Evolutionary conservation across 805 yeast species (phyloP), one percentile per base, ranked within the genome.

Genomic region (Cyberlindnera euphorbiiphila): DNA sequence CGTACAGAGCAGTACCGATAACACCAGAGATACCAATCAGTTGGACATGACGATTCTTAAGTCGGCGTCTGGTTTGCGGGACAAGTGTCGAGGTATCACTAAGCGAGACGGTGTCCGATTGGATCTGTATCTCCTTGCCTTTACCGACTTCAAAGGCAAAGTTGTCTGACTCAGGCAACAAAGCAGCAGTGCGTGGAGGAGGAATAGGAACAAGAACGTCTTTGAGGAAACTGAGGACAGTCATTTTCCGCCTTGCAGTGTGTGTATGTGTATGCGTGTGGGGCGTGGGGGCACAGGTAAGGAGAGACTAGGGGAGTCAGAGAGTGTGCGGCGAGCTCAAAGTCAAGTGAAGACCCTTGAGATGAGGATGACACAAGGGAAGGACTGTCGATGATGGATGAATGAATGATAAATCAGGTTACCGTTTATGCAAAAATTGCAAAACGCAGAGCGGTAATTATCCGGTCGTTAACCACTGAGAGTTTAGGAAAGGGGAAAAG

Each of bases 11-110:
- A 2, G 91, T 81, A 26, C 94, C 94, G 46, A 85, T 81, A 26
- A 86, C 81, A 36, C 91, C 93, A 14, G 91, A 87, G 17, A 85
- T 79, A 10, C 86, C 83, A 43, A 85, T 78, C 36, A 85, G 67
- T 52, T 84, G 87, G 18, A 85, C 78, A 61, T 87, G 95, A 41
- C 95, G 66, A 36, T 78, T 76, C 43, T 69, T 62, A 38, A 84
- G 64, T 20, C 69, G 68, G 31, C 91, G 60, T 21, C 65, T 65
- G 3, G 74, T 69, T 13, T 48, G 50, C n/a, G 52, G 17, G 31
- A 39, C 45, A 20, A 46, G 25, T 20, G 56, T 43, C 2, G 55
- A 48, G 3, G 51, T 42, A 32, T 50, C 56, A 35, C 48, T 41
- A 1, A 51, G 9, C 4, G 56, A 51, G 6, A 37, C 9, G 15